Evolutionary conservation across 352 stramenopile species (phyloP), one percentile per base, ranked within the genome.

Genomic region (Globisporangium irregulare): DNA sequence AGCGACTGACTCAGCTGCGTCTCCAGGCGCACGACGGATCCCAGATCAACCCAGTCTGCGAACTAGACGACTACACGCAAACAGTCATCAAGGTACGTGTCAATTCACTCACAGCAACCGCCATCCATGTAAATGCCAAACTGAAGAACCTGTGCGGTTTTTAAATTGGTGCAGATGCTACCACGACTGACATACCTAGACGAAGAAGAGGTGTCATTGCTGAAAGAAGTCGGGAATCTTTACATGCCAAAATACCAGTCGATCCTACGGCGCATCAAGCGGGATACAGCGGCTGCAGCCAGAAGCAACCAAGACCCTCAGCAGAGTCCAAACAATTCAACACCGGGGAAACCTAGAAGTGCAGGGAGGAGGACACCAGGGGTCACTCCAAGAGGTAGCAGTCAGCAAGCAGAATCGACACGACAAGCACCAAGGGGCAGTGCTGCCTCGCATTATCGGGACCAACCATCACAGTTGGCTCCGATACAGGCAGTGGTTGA

Each of bases 191-290:
- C 76, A 57, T 64, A 85, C 3, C 72, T 94, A 15, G 86, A 94
- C 24, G 86, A 92, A 63, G 86, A 94, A 80, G 82, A 92, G 54
- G 77, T 83, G 0, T 68, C 73, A 14, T 69, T 94, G 15, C 66
- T 94, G 32, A 77, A 74, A 48, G 79, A 92, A 51, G 73, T 92
- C 34, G 79, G 74, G 14, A 79, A 66, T 18, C 65, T 92, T 14
- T 71, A 79, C 20, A 94, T 94, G 84, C 86, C 86, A 24, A 85
- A 81, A 48, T 94, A 92, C 62, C 72, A 81, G 0, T 83, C 79
- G 0, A 66, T 89, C 15, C 51, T 89, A 32, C 79, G 81, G 3
- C 73, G 77, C 12, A 75, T 81, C 48, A 57, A 70, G 64, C 50
- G 25, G 50, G 59, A 64, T 12, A 48, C 27, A 24, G 25, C 43